These are phyloP conservation scores for Ascoidea rubescens DNA, from an alignment of 805 yeast species.

Conservation along the genomic window DNA sequence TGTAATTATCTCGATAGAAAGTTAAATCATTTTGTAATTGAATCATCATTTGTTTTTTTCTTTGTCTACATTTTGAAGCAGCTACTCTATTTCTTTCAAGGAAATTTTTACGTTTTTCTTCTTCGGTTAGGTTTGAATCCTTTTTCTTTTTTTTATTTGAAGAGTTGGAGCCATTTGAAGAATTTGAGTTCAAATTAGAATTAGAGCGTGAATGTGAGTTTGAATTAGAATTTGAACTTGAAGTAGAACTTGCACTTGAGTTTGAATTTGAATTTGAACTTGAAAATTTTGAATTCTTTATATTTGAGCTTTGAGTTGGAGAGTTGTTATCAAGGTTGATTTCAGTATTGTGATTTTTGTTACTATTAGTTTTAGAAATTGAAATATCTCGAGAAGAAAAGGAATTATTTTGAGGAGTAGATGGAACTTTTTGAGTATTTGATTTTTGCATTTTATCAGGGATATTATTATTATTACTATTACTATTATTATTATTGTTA, in stretches of 20 bases:
- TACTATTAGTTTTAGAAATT: not conserved
- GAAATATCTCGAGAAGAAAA: not conserved
- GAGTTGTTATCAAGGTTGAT: too few relatives aligned
- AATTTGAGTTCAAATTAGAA: too few relatives aligned
- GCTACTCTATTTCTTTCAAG: conserved; percentile 90
- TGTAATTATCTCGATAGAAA: conserved; percentile 57
- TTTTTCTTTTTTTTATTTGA: conserved; percentile 17
- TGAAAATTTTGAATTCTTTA: not conserved
- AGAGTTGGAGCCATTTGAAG: conserved; percentile 1
- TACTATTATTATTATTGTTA: conserved; percentile 1
- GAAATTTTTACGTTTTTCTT: conserved; percentile 62
- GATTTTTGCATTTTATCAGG: not conserved
- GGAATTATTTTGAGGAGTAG: not conserved
- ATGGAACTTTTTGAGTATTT: not conserved
- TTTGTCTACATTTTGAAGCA: conserved; percentile 87
- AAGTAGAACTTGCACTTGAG: not conserved
- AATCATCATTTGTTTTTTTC: conserved; percentile 79
- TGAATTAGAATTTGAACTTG: not conserved
- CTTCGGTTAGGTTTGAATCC: conserved; percentile 47
- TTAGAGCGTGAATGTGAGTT: not conserved
- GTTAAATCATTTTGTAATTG: conserved; percentile 72
- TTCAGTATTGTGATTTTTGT: not conserved
- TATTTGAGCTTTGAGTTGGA: not conserved
- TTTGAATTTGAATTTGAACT: conserved; percentile 1
- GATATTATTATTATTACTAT: not conserved